These are phyloP conservation scores for Acanthamoeba healyi DNA, from an alignment of 208 protist genomes.

Conservation along the genomic window DNA sequence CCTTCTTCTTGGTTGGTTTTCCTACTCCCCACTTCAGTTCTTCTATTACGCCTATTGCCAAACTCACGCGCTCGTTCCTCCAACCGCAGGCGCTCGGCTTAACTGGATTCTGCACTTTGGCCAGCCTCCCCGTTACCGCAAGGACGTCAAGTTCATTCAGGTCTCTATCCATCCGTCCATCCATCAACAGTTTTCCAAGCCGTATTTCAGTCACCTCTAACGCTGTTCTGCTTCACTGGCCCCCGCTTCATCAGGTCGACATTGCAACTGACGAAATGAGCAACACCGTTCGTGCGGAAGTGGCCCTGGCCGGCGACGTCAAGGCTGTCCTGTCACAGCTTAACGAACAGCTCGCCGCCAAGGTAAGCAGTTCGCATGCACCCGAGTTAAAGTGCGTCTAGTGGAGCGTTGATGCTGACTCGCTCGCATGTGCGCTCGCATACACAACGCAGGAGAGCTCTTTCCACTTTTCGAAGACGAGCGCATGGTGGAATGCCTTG, in stretches of 20 bases:
- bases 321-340: slow-evolving; percentile 47
- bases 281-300: slow-evolving; percentile 7
- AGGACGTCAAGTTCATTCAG: slow-evolving; percentile 80
- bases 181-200: neutral
- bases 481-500: slow-evolving; percentile 15
- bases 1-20: slow-evolving; percentile 67
- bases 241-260: slow-evolving; percentile 9
- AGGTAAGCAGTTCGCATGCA: neutral
- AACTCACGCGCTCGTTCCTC: neutral
- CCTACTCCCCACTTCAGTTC: neutral
- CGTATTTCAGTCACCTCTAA: too few relatives aligned
- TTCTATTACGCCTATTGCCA: neutral
- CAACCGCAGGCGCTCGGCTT: slow-evolving; percentile 6
- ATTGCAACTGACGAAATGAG: slow-evolving; percentile 52
- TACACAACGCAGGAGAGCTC: neutral
- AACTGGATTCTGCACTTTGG: slow-evolving; percentile 84
- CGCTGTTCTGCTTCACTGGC: too few relatives aligned
- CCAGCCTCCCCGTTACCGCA: slow-evolving; percentile 59
- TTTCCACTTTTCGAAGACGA: neutral
- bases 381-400: too few relatives aligned
- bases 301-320: slow-evolving; percentile 53
- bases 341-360: slow-evolving; percentile 30
- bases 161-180: neutral
- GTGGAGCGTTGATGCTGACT: too few relatives aligned
- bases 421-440: too few relatives aligned